Base-by-base conservation (phyloP, 371 early-diverging fungal species). In the Rhizopus arrhizus region DNA sequence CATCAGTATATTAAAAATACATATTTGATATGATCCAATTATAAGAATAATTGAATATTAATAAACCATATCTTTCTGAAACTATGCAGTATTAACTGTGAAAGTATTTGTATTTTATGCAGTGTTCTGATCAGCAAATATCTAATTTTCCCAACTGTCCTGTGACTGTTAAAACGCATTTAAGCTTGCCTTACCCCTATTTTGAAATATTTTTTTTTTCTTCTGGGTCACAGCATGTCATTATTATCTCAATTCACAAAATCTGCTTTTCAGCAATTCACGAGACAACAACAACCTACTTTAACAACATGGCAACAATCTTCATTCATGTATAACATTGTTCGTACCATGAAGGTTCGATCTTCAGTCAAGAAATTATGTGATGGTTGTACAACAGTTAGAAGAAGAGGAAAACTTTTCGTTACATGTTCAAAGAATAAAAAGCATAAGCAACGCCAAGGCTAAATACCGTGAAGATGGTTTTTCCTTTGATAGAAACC, bases 281-380 rank as follows among this genome's bases (percentile, higher is more conserved):
- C 73, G 22, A 65, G 66, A 69, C 65, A 58, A 49, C 59, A 48
- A 40, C 61, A 55, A 53, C 59, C 64, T 41, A 53, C 64, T 2
- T 62, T 65, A 22, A 22, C 22, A 22, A 22, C 22, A 22, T 22
- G 22, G 22, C 22, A 22, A 22, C 22, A 22, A 22, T 22, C 22
- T 22, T 22, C 22, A 22, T 22, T 22, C 33, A 55, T 73, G 22
- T 62, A 81, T 11, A 77, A 70, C 29, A 47, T 76, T 43, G 72
- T 80, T 53, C 87, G 91, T 41, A 91, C 91, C 41, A 91, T 91
- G 88, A 92, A 92, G 73, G 91, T 91, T 10, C 83, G 90, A 53
- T 86, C 91, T 22, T 89, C 91, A 5, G 88, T 92, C 68, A 92
- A 92, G 78, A 86, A 87, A 68, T 80, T 89, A 70, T 92, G 93